phyloP scores from a whole-genome alignment of 2,329 filamentous ascomycete species.

The Venturiaceae sp. region DNA sequence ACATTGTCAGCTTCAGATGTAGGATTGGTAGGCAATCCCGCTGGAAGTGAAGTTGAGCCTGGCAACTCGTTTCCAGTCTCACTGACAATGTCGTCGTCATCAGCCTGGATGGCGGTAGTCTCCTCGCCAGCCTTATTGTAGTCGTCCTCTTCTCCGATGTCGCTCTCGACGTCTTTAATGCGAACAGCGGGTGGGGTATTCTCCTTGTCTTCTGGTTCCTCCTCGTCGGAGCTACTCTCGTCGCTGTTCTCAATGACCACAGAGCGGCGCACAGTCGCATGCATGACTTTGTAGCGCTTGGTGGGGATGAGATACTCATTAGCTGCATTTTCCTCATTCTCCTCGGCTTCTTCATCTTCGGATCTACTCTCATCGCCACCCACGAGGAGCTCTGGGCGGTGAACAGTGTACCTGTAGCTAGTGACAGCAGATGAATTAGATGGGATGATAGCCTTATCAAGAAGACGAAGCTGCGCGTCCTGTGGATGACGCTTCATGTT shows the following conservation, averaged over 20 bases:
- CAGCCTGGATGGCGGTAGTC: neutral
- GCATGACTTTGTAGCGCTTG: neutral
- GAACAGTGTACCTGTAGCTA: neutral
- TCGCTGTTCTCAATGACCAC: neutral
- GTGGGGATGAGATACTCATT: neutral
- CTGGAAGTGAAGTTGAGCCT: neutral
- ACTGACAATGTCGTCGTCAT: neutral
- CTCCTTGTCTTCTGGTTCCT: neutral
- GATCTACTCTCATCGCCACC: neutral
- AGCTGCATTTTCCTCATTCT: neutral
- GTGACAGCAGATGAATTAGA: neutral
- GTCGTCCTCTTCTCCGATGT: neutral
- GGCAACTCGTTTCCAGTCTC: neutral
- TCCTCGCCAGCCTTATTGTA: neutral
- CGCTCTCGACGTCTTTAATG: neutral
- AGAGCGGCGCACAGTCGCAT: neutral
- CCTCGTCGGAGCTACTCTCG: neutral
- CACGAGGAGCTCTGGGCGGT: neutral
- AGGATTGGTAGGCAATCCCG: neutral
- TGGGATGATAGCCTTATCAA: neutral
- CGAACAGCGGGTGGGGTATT: neutral
- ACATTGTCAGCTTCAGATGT: neutral
- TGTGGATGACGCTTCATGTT: conserved; percentile 2
- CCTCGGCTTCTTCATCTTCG: neutral
- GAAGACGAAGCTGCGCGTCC: neutral